Base-by-base conservation (phyloP, 2,329 filamentous ascomycete species). In the Lachnellula arida region DNA sequence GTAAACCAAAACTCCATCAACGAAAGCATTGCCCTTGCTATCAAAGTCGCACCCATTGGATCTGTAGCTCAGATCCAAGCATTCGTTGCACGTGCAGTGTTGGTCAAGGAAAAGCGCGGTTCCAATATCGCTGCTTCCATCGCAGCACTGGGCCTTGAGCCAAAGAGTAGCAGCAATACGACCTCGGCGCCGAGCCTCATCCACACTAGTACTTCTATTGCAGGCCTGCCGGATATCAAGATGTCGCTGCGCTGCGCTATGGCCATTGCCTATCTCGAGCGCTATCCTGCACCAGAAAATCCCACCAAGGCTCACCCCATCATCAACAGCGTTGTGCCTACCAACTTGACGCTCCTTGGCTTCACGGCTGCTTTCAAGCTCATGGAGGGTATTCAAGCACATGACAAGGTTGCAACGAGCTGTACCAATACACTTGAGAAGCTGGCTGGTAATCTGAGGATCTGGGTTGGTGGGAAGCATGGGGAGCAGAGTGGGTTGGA, bases 31-130 rank as follows among this genome's bases (percentile, higher is more conserved):
- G 78, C 83, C 0, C 77, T 89, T 35, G 90, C 92, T 2, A 78
- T 90, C 59, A 80, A 81, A 56, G 81, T 85, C 7, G 89, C 92
- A 0, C 93, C 93, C 0, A 84, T 87, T 39, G 88, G 88, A 12
- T 96, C 91, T 1, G 82, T 84, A 22, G 87, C 89, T 15, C 82
- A 84, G 58, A 74, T 80, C 15, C 81, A 82, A 35, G 82, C 81
- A 22, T 73, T 85, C 2, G 76, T 86, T 34, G 79, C 83, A 3
- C 80, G 80, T 22, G 82, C 84, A 4, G 74, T 85, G 17, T 71
- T 87, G 15, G 70, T 78, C 25, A 73, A 80, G 25, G 75, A 81
- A 62, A 78, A 77, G 54, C 80, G 81, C 43, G 80, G 77, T 42
- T 71, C 74, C 40, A 80, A 80, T 63, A 85, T 87, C 49, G 79